Evolutionary conservation across 306 rosid genomes (phyloP).

Genomic region (Astragalus glycyphyllos): DNA sequence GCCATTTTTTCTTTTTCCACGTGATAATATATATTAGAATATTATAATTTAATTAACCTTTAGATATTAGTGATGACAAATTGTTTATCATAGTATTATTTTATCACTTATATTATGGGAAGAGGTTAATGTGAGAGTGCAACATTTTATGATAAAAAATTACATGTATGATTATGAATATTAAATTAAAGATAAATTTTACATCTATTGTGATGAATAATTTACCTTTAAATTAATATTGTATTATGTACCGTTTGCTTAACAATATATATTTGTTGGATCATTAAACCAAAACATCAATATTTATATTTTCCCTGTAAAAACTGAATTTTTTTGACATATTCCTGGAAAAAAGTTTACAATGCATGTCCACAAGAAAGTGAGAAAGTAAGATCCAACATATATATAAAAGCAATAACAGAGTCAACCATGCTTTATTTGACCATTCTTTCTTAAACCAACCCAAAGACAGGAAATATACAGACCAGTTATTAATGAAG

Average conservation of each 20-base stretch:
- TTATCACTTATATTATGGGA: background rate
- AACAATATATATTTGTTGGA: no score
- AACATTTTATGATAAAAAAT: background rate
- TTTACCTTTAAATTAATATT: background rate
- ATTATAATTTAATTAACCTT: background rate
- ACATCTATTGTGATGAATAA: background rate
- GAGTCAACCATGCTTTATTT: constrained; percentile 50
- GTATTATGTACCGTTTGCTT: no score
- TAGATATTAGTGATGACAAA: no score
- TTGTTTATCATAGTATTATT: background rate
- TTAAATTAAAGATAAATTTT: background rate
- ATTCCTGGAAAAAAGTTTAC: background rate
- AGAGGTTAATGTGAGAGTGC: background rate
- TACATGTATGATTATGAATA: background rate
- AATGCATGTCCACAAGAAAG: background rate
- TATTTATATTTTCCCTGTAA: background rate
- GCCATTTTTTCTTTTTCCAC: background rate
- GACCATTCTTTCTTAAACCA: constrained; percentile 45
- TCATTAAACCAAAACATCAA: no score
- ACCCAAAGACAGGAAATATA: constrained; percentile 29
- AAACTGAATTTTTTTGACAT: constrained; percentile 3
- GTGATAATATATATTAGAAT: background rate
- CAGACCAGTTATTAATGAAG: constrained; percentile 36
- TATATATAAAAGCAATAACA: constrained; percentile 21
- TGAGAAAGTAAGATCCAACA: background rate